A percentile compares a stretch with the other conserved stretches of the same genome.
Evolutionary conservation across 306 rosid genomes (phyloP).

Genomic region (Pyrus betulifolia): DNA sequence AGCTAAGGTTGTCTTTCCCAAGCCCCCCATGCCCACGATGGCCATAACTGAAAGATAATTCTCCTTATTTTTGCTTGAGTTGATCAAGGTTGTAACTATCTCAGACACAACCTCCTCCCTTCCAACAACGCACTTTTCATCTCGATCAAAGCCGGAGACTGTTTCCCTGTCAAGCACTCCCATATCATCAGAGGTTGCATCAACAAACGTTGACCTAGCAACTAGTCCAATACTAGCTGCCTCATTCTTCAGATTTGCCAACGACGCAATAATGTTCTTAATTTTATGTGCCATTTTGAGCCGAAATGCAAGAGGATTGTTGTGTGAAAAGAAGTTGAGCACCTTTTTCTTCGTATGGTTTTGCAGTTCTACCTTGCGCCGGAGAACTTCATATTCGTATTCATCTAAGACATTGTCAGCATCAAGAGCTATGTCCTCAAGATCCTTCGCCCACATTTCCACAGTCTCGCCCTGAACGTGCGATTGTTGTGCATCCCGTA

Average conservation of each 20-base stretch:
- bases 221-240: slow-evolving; percentile 7
- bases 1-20: slow-evolving; percentile 14
- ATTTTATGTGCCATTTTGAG: neutral
- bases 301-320: neutral
- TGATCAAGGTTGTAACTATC: neutral
- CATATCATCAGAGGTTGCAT: neutral
- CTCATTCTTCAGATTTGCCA: neutral
- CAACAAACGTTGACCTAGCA: neutral
- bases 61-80: neutral
- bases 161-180: neutral
- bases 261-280: neutral
- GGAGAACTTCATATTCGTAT: neutral
- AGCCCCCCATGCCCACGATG: slow-evolving; percentile 13
- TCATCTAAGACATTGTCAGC: neutral
- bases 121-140: neutral
- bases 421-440: neutral
- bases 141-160: neutral
- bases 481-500: neutral
- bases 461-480: neutral
- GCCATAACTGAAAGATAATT: neutral
- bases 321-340: neutral
- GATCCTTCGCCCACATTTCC: slow-evolving; percentile 3
- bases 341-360: neutral
- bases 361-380: neutral
- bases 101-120: neutral